Conservation (phyloP, 345 rosid species). For the Gossypium stocksii region DNA sequence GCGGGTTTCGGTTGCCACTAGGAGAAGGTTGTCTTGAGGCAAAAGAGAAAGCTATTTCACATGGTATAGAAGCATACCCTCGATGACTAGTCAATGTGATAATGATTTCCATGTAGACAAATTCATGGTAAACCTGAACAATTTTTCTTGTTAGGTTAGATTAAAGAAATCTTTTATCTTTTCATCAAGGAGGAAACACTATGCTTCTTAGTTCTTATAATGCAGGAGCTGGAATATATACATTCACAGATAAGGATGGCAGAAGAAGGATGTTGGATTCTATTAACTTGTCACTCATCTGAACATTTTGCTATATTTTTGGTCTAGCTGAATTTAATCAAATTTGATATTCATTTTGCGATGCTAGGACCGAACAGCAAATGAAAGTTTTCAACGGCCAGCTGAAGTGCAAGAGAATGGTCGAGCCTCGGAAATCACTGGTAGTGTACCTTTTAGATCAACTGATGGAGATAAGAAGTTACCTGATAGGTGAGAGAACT, state of each 20-base stretch:
- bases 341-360: background rate
- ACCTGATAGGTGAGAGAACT: slow-evolving; percentile 8
- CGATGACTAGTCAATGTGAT: background rate
- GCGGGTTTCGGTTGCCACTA: slow-evolving; percentile 6
- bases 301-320: background rate
- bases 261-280: background rate
- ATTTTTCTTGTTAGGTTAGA: background rate
- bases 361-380: slow-evolving; percentile 30
- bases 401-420: slow-evolving; percentile 23
- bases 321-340: background rate
- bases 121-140: background rate
- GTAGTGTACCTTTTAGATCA: slow-evolving; percentile 17
- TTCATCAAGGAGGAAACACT: background rate
- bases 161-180: background rate
- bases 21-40: background rate
- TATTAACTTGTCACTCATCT: background rate
- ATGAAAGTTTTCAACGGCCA: slow-evolving; percentile 25
- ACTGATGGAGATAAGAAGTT: slow-evolving; percentile 21
- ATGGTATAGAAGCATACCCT: background rate
- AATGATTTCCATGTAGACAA: background rate
- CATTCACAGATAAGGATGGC: background rate
- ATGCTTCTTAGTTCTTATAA: background rate
- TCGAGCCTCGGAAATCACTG: slow-evolving; percentile 25
- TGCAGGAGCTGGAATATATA: background rate
- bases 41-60: background rate